Evolutionary conservation across 352 stramenopile genomes (phyloP).

Genomic region (Phytophthora sansomeana): DNA sequence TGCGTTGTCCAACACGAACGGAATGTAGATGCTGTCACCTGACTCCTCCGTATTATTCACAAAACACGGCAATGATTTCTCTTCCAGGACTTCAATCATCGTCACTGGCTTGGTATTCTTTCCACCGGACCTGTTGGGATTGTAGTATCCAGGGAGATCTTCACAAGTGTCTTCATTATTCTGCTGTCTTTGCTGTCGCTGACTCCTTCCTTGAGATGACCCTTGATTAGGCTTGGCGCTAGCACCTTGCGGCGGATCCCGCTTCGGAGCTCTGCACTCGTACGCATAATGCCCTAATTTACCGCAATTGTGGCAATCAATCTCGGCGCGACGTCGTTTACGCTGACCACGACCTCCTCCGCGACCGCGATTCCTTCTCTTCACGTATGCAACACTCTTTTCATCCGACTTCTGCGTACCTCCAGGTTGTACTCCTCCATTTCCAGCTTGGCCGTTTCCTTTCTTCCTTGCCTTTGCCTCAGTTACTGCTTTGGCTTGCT

Average conservation of each 20-base stretch:
- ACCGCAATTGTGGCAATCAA: slow-evolving; percentile 3
- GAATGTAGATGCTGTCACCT: background rate
- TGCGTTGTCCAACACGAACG: slow-evolving; percentile 19
- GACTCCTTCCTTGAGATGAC: background rate
- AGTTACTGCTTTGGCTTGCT: no score
- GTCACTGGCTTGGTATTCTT: slow-evolving; percentile 1
- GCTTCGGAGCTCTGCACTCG: slow-evolving; percentile 2
- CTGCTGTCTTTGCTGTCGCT: slow-evolving; percentile 8
- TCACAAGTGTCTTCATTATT: slow-evolving; percentile 4
- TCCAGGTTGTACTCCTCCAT: background rate
- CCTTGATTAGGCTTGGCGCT: background rate
- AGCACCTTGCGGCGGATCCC: background rate
- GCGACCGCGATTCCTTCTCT: background rate
- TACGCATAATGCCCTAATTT: slow-evolving; percentile 9
- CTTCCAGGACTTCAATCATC: slow-evolving; percentile 4
- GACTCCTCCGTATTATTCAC: background rate
- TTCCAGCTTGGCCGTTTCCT: background rate
- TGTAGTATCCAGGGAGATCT: background rate
- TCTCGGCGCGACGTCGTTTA: background rate
- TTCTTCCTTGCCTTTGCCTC: no score
- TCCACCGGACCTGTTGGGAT: background rate
- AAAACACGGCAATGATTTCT: background rate
- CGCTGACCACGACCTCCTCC: background rate
- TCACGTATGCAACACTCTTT: background rate
- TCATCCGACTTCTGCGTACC: background rate